Conservation (phyloP, 345 rosid genomes). For the Hibiscus trionum region DNA sequence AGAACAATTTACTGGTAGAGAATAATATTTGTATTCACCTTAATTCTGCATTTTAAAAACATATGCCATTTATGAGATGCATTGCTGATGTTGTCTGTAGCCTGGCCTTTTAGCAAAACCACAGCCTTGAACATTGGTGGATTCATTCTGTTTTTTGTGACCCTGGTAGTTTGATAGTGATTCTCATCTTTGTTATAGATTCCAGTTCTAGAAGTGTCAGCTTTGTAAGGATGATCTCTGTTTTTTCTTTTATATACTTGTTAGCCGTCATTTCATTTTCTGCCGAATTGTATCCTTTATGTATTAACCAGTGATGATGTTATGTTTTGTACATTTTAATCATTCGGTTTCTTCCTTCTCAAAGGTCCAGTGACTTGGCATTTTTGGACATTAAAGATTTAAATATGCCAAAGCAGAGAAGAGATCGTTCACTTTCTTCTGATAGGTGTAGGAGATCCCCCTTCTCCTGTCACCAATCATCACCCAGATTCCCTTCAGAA, state of each 20-base stretch:
- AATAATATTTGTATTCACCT: no score
- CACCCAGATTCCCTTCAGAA: conserved; percentile 38
- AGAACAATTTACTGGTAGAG: neutral
- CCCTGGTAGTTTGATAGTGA: neutral
- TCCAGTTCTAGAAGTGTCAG: neutral
- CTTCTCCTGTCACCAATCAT: conserved; percentile 31
- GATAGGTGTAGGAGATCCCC: conserved; percentile 59
- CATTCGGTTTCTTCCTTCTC: conserved; percentile 11
- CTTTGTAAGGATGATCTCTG: neutral
- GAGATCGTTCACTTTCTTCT: conserved; percentile 60
- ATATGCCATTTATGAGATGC: neutral
- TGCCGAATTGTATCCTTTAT: neutral
- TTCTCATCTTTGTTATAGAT: neutral
- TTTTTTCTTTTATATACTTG: neutral
- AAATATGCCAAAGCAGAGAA: conserved; percentile 87
- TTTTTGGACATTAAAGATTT: conserved; percentile 14
- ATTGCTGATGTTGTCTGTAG: neutral
- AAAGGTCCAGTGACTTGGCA: conserved; percentile 6
- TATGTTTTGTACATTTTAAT: conserved; percentile 1
- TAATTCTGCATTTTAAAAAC: neutral
- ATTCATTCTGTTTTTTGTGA: neutral
- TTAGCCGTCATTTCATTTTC: neutral
- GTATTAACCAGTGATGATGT: neutral
- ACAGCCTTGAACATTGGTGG: neutral
- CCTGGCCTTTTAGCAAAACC: neutral